These are phyloP conservation scores for Stevia rebaudiana DNA, from an alignment of 140 eudicot genomes.

Conservation along the genomic window DNA sequence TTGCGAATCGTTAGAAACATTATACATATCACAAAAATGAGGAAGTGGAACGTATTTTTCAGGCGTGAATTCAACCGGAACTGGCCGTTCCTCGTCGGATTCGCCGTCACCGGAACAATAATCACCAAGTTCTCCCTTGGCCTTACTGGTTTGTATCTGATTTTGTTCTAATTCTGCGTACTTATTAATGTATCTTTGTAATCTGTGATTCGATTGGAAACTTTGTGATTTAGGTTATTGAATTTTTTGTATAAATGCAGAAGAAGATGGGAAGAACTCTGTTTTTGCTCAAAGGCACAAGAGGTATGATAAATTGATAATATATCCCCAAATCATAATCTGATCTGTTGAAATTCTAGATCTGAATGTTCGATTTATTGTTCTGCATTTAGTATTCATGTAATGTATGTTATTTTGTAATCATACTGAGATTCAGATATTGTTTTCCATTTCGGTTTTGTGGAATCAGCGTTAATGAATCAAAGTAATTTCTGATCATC, in stretches of 20 bases:
- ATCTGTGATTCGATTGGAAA: too few relatives aligned
- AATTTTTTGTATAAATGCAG: constrained; percentile 15
- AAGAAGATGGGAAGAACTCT: constrained; percentile 70
- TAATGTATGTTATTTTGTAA: too few relatives aligned
- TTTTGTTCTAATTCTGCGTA: background rate
- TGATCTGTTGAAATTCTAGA: too few relatives aligned
- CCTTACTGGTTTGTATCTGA: constrained; percentile 43
- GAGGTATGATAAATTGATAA: constrained; percentile 21
- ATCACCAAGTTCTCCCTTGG: constrained; percentile 70
- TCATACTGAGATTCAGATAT: too few relatives aligned
- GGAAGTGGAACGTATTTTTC: constrained; percentile 78
- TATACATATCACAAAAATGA: too few relatives aligned
- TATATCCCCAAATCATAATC: constrained; percentile 15
- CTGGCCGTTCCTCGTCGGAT: constrained; percentile 83
- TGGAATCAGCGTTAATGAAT: too few relatives aligned
- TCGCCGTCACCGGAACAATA: constrained; percentile 62
- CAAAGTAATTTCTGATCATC: too few relatives aligned
- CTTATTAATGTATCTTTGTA: background rate
- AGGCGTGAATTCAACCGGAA: constrained; percentile 60
- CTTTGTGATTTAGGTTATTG: too few relatives aligned
- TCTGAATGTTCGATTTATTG: background rate
- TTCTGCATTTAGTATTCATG: background rate
- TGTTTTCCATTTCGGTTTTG: too few relatives aligned
- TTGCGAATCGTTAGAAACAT: too few relatives aligned
- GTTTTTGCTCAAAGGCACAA: constrained; percentile 61